Conservation (phyloP, 1,284 basidiomycete genomes). For the Laetiporus sulphureus region DNA sequence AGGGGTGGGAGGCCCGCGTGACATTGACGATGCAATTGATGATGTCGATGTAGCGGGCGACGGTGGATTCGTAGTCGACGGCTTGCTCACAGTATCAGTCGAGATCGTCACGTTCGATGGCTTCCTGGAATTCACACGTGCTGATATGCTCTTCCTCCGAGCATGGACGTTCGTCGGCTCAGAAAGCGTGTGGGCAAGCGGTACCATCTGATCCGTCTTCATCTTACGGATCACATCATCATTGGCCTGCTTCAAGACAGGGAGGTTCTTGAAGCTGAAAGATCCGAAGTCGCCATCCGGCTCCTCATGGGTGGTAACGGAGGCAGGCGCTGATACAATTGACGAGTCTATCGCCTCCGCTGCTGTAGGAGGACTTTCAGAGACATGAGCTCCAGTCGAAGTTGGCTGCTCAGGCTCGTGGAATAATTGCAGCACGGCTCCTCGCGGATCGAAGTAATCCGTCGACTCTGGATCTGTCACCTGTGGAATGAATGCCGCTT, state of each 20-base stretch:
- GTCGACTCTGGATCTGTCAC: slow-evolving; percentile 96
- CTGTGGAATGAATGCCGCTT: slow-evolving; percentile 95
- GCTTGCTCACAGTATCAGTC: slow-evolving; percentile 44
- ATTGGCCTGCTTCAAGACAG: slow-evolving; percentile 95
- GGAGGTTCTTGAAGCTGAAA: slow-evolving; percentile 98
- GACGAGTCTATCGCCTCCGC: slow-evolving; percentile 30
- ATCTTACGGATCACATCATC: slow-evolving; percentile 97
- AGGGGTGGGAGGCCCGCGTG: slow-evolving; percentile 71
- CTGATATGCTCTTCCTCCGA: slow-evolving; percentile 68
- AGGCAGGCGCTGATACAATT: slow-evolving; percentile 32
- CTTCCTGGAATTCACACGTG: slow-evolving; percentile 57
- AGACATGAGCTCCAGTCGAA: slow-evolving; percentile 38
- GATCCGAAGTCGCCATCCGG: slow-evolving; percentile 84
- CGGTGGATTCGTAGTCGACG: slow-evolving; percentile 61
- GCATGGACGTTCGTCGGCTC: slow-evolving; percentile 53
- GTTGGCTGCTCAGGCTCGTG: slow-evolving; percentile 69
- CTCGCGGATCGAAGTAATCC: slow-evolving; percentile 97
- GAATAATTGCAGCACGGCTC: slow-evolving; percentile 84
- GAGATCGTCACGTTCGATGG: slow-evolving; percentile 72
- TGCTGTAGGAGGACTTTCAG: slow-evolving; percentile 38
- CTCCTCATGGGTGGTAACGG: slow-evolving; percentile 41
- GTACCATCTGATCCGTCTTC: slow-evolving; percentile 74
- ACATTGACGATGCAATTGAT: slow-evolving; percentile 88
- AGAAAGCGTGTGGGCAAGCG: slow-evolving; percentile 64
- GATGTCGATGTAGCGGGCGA: slow-evolving; percentile 92